Evolutionary conservation across 2,329 filamentous ascomycete genomes (phyloP).

Genomic region (Penicillium concentricum): DNA sequence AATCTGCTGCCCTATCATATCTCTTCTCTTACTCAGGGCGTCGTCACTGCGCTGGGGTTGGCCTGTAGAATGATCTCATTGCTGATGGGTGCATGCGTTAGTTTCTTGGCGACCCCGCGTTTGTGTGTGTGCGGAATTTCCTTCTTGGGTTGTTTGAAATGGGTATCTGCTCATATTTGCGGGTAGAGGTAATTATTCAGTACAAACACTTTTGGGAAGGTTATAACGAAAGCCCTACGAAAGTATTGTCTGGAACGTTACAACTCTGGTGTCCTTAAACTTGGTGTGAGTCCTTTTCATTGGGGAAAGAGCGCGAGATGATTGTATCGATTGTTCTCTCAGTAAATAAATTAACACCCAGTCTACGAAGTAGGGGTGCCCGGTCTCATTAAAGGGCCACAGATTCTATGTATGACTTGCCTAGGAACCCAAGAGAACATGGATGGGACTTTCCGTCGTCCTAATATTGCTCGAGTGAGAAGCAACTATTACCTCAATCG

Average conservation of each 20-base stretch:
- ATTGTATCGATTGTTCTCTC: not conserved
- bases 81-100: conserved; percentile 9
- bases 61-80: conserved; percentile 15
- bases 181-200: not conserved
- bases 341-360: not conserved
- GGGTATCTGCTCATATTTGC: not conserved
- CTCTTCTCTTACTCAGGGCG: conserved; percentile 4
- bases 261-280: not conserved
- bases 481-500: not conserved
- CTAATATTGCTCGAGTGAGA: not conserved
- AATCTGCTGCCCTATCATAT: conserved; percentile 16
- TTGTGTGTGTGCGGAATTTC: not conserved
- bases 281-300: not conserved
- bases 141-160: not conserved
- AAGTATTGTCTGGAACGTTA: not conserved
- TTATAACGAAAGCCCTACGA: not conserved
- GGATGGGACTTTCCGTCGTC: not conserved
- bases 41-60: conserved; percentile 13
- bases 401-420: not conserved
- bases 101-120: conserved; percentile 21
- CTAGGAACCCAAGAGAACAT: not conserved
- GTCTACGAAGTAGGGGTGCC: too few relatives aligned
- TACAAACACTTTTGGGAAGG: not conserved
- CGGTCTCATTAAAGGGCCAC: too few relatives aligned
- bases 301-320: too few relatives aligned